Base-by-base conservation (phyloP, 1,284 basidiomycete genomes). In the Testicularia cyperi region DNA sequence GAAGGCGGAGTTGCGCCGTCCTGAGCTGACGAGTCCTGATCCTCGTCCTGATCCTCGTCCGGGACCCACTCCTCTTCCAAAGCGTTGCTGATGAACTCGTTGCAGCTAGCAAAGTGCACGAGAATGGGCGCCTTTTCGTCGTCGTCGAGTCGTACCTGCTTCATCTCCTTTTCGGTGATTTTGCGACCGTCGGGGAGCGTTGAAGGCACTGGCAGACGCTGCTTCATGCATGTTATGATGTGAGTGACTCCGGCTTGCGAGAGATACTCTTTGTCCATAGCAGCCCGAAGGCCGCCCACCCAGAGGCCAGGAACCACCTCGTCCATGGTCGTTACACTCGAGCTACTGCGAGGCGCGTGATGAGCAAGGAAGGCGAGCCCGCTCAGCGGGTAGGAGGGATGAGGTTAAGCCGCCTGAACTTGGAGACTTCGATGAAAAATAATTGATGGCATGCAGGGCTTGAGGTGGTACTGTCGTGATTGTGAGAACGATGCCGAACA, bases 141-240 rank as follows among this genome's bases (percentile, higher is more conserved):
- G 38, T 79, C 78, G 53, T 78, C 77, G 23, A 78, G 53, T 1
- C 58, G 58, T 14, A 79, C 68, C 8, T 74, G 72, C 38, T 72
- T 55, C 32, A 77, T 48, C 29, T 65, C 56, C 10, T 63, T 41
- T 1, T 64, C 46, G 1, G 67, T 53, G 29, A 70, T 70, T 7
- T 4, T 39, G 14, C 56, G 25, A 2, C 64, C 65, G 33, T 61
- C 47, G 2, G 38, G 60, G 4, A 67, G 43, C 24, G 37, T 24
- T 6, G 51, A 48, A 5, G 72, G 68, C 1, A 39, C 29, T 3
- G 68, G 58, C 3, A 70, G 53, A 10, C 57, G 42, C 34, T 62
- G 61, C 45, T 67, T 65, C 63, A 71, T 60, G 23, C 68, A 70
- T 2, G 57, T 65, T 30, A 74, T 48, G 26, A 74, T 61, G 38